Evolutionary conservation across 177 flowering plant species (phyloP).

Genomic region (Tripterygium wilfordii): DNA sequence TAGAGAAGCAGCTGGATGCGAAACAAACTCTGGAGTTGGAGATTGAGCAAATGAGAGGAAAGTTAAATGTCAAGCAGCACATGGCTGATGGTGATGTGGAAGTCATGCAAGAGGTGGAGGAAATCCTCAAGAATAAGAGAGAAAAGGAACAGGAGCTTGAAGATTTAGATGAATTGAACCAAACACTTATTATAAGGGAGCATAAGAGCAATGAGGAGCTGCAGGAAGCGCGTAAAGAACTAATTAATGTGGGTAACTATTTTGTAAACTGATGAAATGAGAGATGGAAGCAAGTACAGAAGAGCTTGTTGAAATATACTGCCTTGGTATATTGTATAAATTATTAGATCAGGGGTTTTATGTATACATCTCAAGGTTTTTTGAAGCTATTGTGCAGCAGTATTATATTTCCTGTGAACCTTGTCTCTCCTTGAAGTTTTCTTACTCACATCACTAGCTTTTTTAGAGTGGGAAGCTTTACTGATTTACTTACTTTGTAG

Average conservation of each 20-base stretch:
- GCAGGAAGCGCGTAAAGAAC: conserved; percentile 32
- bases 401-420: too few species aligned
- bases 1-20: conserved; percentile 51
- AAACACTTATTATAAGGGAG: conserved; percentile 26
- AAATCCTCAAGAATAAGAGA: conserved; percentile 15
- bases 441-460: too few species aligned
- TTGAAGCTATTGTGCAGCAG: too few species aligned
- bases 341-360: too few species aligned
- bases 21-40: conserved; percentile 57
- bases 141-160: conserved; percentile 24
- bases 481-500: too few species aligned
- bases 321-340: too few species aligned
- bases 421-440: too few species aligned
- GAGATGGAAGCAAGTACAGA: conserved; percentile 26
- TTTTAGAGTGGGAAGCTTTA: too few species aligned
- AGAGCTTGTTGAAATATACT: conserved; percentile 39
- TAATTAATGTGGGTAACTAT: conserved; percentile 12
- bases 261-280: too few species aligned
- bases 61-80: conserved; percentile 46
- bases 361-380: too few species aligned
- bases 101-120: conserved; percentile 16
- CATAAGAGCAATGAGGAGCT: conserved; percentile 23
- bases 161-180: conserved; percentile 21
- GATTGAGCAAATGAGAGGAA: conserved; percentile 44
- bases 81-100: conserved; percentile 48